Base-by-base conservation (phyloP, 192 early-diverging fungal species). In the Gaertneriomyces semiglobifer region DNA sequence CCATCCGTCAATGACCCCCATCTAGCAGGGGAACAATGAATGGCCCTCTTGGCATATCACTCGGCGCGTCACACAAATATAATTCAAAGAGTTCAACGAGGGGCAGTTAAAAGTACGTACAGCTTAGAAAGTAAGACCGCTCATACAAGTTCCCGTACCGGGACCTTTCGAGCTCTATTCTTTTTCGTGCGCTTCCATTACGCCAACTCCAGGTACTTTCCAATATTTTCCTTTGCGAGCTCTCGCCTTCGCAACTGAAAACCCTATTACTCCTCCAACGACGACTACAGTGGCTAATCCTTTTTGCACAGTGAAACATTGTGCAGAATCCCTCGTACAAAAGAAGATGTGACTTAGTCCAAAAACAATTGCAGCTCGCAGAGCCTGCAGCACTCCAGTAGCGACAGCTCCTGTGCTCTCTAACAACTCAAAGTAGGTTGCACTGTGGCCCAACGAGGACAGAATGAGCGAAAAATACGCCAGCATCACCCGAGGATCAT, bases 401-500 rank as follows among this genome's bases (percentile, higher is more conserved):
- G 79, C 79, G n/a, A 81, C 77, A 19, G 77, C 79, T 18, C 79
- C 79, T 5, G 74, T 79, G 41, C 64, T 62, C 18, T 77, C 77
- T 4, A 81, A 43, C 1, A 81, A 68, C 51, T 76, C 48, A 64
- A 81, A 81, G 60, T 81, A 81, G 9, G 76, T 67, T 46, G 76
- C 52, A 41, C 73, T 72, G 53, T 81, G 79, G 4, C 71, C 73
- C 16, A 81, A 56, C 20, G 76, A 69, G 39, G 42, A 47, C n/a
- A 76, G 56, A 10, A 74, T 64, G 8, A 81, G 62, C 42, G 65
- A 42, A 20, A 70, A 8, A 56, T 81, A 79, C 54, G 58, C 62
- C 25, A 47, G 1, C 39, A 79, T 59, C 11, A 81, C 76, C 46
- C 53, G 42, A 4, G 63, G 60, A 39, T 71, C 69, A 16, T 44